Evolutionary conservation across 2,329 filamentous ascomycete species (phyloP).

Genomic region (Monilinia fructigena): DNA sequence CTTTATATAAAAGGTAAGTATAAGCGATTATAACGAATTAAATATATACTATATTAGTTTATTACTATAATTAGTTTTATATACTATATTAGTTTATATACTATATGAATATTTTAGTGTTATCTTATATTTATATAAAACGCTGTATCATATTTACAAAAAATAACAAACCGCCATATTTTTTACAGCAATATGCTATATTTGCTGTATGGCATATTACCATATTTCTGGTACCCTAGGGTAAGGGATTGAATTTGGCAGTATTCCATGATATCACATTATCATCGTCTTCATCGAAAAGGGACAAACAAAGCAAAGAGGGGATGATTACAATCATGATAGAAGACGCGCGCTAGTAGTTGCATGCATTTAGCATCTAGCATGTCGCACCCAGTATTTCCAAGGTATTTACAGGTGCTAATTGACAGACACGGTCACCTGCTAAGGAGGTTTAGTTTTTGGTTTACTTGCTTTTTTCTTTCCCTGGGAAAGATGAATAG

Average conservation of each 20-base stretch:
- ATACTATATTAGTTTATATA: no score
- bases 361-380: constrained; percentile 2
- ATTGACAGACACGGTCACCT: constrained; percentile 4
- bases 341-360: not conserved
- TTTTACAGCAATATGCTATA: no score
- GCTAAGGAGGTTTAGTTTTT: not conserved
- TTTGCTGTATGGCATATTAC: no score
- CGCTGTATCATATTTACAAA: no score
- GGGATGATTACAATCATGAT: not conserved
- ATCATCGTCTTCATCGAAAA: not conserved
- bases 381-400: not conserved
- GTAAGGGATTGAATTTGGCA: not conserved
- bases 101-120: no score
- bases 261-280: not conserved
- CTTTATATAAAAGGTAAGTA: no score
- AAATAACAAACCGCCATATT: no score
- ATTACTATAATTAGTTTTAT: no score
- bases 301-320: not conserved
- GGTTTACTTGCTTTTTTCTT: not conserved
- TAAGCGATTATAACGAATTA: no score
- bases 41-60: no score
- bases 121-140: no score
- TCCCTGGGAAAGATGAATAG: not conserved
- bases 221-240: no score
- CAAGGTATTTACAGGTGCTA: not conserved